A percentile compares a stretch with the other conserved stretches of the same genome.
Conservation (phyloP, 2,329 filamentous ascomycete species). For the Xylaria sp. region DNA sequence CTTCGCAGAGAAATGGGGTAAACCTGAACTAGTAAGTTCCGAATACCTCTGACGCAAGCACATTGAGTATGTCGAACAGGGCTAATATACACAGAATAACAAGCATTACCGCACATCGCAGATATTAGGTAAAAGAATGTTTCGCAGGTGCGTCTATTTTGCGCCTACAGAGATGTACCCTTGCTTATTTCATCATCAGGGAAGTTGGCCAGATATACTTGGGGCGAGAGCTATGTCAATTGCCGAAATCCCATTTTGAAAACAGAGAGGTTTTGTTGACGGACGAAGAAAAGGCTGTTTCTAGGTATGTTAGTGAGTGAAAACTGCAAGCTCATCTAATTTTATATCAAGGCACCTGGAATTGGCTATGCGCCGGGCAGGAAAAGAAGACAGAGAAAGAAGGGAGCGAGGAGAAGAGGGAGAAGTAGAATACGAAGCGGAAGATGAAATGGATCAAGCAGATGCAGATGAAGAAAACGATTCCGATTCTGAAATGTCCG, state of each 20-base stretch:
- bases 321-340: neutral
- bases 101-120: neutral
- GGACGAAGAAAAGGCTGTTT: slow-evolving; percentile 6
- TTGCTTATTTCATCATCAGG: slow-evolving; percentile 3
- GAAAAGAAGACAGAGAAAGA: neutral
- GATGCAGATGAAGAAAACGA: neutral
- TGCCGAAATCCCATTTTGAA: slow-evolving; percentile 8
- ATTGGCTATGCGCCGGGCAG: neutral
- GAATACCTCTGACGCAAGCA: neutral
- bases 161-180: neutral
- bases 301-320: slow-evolving; percentile 7
- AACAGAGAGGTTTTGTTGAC: slow-evolving; percentile 1
- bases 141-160: slow-evolving; percentile 21
- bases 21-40: slow-evolving; percentile 5
- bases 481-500: no score
- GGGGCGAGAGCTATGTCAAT: slow-evolving; percentile 17
- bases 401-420: no score
- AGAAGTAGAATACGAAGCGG: neutral
- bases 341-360: neutral
- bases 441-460: no score
- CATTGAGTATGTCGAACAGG: neutral
- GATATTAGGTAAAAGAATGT: slow-evolving; percentile 18
- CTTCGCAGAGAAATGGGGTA: slow-evolving; percentile 11
- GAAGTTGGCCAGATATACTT: slow-evolving; percentile 17
- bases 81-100: neutral